Conservation (phyloP, 306 rosid genomes). For the Prunus davidiana region DNA sequence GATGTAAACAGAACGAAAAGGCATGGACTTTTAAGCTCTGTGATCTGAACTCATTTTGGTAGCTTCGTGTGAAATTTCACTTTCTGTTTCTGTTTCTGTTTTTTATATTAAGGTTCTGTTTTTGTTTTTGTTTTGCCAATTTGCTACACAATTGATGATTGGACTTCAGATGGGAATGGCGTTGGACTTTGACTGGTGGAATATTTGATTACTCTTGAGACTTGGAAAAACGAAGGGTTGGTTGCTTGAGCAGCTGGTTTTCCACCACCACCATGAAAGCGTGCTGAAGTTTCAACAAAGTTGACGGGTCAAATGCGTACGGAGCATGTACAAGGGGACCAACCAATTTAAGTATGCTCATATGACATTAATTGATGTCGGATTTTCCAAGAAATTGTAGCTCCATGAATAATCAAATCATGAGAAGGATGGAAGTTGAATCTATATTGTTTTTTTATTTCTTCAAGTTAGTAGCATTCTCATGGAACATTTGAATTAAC, state of each 20-base stretch:
- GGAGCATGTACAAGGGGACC: neutral
- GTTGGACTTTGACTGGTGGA: constrained; percentile 8
- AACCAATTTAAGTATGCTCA: neutral
- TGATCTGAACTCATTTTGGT: neutral
- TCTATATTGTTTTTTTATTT: neutral
- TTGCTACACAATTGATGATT: neutral
- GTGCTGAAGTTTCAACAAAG: neutral
- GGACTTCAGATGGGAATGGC: neutral
- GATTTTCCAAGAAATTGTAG: neutral
- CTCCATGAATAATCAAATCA: neutral
- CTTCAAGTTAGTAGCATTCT: neutral
- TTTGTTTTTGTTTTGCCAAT: neutral
- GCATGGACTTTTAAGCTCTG: neutral
- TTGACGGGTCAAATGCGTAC: neutral
- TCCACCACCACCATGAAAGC: neutral
- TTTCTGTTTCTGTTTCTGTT: neutral
- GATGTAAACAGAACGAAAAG: neutral
- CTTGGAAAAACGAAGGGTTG: neutral
- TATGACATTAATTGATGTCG: neutral
- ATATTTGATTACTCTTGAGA: neutral
- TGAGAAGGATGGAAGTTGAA: neutral
- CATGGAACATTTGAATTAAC: neutral
- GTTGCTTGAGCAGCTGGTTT: neutral
- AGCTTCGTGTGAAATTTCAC: constrained; percentile 5
- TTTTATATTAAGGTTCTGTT: too few relatives aligned